These are phyloP conservation scores for Graphiopsis chlorocephala DNA, from an alignment of 2,329 filamentous ascomycete genomes.

Conservation along the genomic window DNA sequence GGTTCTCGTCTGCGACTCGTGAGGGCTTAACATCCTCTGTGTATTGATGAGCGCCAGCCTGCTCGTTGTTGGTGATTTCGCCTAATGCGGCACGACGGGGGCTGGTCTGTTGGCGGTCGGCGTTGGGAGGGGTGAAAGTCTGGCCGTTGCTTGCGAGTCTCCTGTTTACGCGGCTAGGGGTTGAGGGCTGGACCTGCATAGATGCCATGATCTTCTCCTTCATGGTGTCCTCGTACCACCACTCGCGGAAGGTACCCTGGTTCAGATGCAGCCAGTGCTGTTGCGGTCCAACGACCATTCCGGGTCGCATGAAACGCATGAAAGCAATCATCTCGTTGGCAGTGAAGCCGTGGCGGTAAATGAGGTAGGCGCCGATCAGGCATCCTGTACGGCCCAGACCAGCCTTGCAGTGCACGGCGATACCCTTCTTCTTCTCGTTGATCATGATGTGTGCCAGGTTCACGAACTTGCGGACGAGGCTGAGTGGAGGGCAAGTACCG, in stretches of 20 bases:
- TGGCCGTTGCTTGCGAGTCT: conserved; percentile 62
- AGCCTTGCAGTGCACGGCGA: conserved; percentile 98
- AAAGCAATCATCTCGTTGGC: conserved; percentile 82
- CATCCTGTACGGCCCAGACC: conserved; percentile 93
- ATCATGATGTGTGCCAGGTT: conserved; percentile 93
- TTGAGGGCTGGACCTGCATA: conserved; percentile 49
- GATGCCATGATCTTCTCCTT: conserved; percentile 74
- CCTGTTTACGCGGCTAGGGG: conserved; percentile 51
- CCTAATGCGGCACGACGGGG: conserved; percentile 76
- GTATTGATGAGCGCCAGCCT: conserved; percentile 42
- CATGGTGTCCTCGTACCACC: conserved; percentile 80
- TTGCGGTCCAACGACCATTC: conserved; percentile 97
- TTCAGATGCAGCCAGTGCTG: conserved; percentile 99
- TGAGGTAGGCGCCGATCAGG: conserved; percentile 93
- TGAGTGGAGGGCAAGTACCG: conserved; percentile 86
- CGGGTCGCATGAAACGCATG: conserved; percentile 98
- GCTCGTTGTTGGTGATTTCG: conserved; percentile 82
- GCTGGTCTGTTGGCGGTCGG: conserved; percentile 57
- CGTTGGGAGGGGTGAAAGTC: conserved; percentile 80
- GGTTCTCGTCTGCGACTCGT: conserved; percentile 78
- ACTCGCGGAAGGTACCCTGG: conserved; percentile 95
- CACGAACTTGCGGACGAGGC: conserved; percentile 91
- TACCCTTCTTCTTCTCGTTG: conserved; percentile 82
- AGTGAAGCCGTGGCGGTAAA: conserved; percentile 95
- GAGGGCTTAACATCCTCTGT: conserved; percentile 39